Evolutionary conservation across 306 rosid genomes (phyloP).

Genomic region (Prunus salicina): DNA sequence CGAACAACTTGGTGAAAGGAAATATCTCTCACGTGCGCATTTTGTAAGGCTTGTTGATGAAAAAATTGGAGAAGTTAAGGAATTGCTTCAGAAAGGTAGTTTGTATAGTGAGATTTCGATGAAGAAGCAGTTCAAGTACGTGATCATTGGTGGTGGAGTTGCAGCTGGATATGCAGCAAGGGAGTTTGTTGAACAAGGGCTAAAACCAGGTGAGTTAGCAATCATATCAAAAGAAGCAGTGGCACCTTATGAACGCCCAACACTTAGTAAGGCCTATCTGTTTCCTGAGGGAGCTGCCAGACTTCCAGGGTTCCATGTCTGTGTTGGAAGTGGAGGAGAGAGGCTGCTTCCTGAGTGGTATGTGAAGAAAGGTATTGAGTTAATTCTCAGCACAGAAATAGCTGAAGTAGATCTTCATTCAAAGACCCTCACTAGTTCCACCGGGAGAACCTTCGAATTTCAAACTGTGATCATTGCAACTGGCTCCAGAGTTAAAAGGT

Average conservation of each 20-base stretch:
- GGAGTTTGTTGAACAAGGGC: slow-evolving; percentile 36
- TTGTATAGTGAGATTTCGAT: neutral
- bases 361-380: slow-evolving; percentile 30
- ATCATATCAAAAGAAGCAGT: slow-evolving; percentile 44
- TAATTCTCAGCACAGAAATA: slow-evolving; percentile 42
- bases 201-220: slow-evolving; percentile 33
- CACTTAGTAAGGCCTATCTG: slow-evolving; percentile 44
- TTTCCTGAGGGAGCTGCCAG: slow-evolving; percentile 34
- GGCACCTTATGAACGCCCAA: slow-evolving; percentile 50
- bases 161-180: slow-evolving; percentile 57
- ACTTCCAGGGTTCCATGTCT: slow-evolving; percentile 42
- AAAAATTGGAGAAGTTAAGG: slow-evolving; percentile 26
- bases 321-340: slow-evolving; percentile 53
- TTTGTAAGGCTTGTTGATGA: slow-evolving; percentile 24
- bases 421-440: slow-evolving; percentile 25
- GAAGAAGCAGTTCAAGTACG: slow-evolving; percentile 24
- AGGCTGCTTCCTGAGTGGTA: slow-evolving; percentile 42
- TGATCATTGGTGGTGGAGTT: slow-evolving; percentile 52
- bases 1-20: slow-evolving; percentile 10
- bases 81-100: slow-evolving; percentile 33
- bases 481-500: slow-evolving; percentile 26
- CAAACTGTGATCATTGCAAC: slow-evolving; percentile 38
- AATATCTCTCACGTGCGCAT: slow-evolving; percentile 2
- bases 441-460: slow-evolving; percentile 25
- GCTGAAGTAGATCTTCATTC: slow-evolving; percentile 20